phyloP scores from a whole-genome alignment of 345 rosid species.

The Corchorus capsularis region DNA sequence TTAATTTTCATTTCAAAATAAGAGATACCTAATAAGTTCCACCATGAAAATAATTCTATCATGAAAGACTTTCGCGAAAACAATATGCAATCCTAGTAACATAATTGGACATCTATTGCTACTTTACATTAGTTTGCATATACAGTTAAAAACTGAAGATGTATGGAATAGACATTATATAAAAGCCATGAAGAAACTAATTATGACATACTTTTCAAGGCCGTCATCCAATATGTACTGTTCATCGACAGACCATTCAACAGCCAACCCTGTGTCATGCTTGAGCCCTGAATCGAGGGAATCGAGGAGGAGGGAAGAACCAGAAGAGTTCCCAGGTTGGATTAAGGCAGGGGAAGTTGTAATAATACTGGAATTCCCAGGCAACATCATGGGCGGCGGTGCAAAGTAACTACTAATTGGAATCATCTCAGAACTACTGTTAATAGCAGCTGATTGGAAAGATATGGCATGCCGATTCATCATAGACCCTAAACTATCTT shows the following conservation, averaged over 20 bases:
- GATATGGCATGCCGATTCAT: slow-evolving; percentile 53
- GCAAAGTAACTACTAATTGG: slow-evolving; percentile 55
- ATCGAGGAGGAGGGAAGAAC: slow-evolving; percentile 61
- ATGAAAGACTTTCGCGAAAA: background rate
- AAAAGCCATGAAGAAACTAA: background rate
- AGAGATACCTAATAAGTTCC: slow-evolving; percentile 7
- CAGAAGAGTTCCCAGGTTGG: slow-evolving; percentile 43
- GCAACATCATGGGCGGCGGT: slow-evolving; percentile 32
- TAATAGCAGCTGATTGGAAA: slow-evolving; percentile 47
- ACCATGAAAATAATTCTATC: background rate
- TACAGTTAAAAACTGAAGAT: background rate
- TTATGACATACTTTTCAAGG: slow-evolving; percentile 56
- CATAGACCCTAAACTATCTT: slow-evolving; percentile 35
- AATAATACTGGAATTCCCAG: slow-evolving; percentile 43
- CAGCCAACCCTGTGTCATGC: slow-evolving; percentile 61
- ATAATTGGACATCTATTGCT: background rate
- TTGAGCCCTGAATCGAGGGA: slow-evolving; percentile 51
- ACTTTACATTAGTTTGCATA: slow-evolving; percentile 1
- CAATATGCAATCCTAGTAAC: background rate
- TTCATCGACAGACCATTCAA: slow-evolving; percentile 82
- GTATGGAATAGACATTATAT: background rate
- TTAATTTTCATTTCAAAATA: slow-evolving; percentile 13
- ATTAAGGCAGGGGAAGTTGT: slow-evolving; percentile 32
- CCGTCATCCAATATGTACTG: slow-evolving; percentile 74
- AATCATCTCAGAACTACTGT: slow-evolving; percentile 51